Evolutionary conservation across 345 rosid species (phyloP).

Genomic region (Stellera chamaejasme): DNA sequence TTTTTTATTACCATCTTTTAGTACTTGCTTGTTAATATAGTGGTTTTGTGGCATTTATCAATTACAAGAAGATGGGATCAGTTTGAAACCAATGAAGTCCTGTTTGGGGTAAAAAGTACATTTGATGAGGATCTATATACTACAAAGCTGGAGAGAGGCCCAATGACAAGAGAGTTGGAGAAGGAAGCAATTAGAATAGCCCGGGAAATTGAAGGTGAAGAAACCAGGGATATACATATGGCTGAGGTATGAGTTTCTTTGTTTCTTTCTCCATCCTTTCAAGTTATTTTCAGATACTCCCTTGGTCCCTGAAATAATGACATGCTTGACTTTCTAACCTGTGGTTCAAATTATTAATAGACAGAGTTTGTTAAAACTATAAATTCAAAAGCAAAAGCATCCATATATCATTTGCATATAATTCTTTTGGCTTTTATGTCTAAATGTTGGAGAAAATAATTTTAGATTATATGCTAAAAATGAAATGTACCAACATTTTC

Average conservation of each 20-base stretch:
- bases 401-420: too few species aligned
- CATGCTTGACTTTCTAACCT: too few species aligned
- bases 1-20: too few species aligned
- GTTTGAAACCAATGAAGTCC: constrained; percentile 60
- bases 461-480: too few species aligned
- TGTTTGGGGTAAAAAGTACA: constrained; percentile 89
- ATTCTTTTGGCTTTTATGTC: too few species aligned
- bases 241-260: constrained; percentile 61
- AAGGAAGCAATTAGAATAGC: constrained; percentile 81
- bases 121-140: constrained; percentile 87
- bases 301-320: neutral
- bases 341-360: too few species aligned
- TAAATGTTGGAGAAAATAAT: too few species aligned
- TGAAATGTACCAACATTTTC: too few species aligned
- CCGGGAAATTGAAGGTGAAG: constrained; percentile 88
- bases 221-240: constrained; percentile 73
- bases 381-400: too few species aligned
- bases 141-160: constrained; percentile 73
- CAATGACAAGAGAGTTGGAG: constrained; percentile 50
- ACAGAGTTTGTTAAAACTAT: too few species aligned
- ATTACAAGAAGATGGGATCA: constrained; percentile 74
- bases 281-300: neutral
- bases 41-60: neutral
- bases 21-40: neutral
- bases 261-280: constrained; percentile 5